These are phyloP conservation scores for Dryadomyces quercus-mongolicae DNA, from an alignment of 2,329 filamentous ascomycete species.

Conservation along the genomic window DNA sequence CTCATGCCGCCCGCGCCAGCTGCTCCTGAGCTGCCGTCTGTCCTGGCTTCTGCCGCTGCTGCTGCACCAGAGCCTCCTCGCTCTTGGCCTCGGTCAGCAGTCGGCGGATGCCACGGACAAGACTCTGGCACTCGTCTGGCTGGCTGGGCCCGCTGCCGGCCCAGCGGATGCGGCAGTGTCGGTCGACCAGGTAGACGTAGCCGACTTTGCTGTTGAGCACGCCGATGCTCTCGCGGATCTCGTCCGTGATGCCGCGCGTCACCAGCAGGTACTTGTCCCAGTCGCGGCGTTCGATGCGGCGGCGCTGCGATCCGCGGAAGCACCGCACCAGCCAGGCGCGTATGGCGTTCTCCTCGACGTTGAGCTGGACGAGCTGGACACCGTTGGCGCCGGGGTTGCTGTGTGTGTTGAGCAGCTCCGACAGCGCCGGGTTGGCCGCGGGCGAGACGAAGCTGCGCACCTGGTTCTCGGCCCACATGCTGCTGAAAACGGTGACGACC, in stretches of 20 bases:
- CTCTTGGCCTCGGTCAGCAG: slow-evolving; percentile 31
- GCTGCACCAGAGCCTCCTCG: neutral
- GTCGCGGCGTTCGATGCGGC: slow-evolving; percentile 34
- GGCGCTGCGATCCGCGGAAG: slow-evolving; percentile 42
- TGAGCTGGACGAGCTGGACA: slow-evolving; percentile 71
- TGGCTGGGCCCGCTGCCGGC: slow-evolving; percentile 66
- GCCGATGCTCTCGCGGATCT: slow-evolving; percentile 51
- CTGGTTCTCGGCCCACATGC: slow-evolving; percentile 77
- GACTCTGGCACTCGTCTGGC: slow-evolving; percentile 51
- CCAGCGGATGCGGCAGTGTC: slow-evolving; percentile 84
- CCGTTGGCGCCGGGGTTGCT: slow-evolving; percentile 20
- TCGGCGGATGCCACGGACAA: slow-evolving; percentile 52
- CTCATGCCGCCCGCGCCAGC: neutral
- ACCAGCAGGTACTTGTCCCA: slow-evolving; percentile 53
- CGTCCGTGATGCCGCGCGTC: slow-evolving; percentile 42
- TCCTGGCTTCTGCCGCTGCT: neutral
- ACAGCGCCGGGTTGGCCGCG: slow-evolving; percentile 57
- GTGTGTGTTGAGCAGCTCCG: slow-evolving; percentile 43
- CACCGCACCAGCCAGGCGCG: slow-evolving; percentile 46
- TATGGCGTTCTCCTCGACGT: slow-evolving; percentile 71
- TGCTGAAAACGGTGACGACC: slow-evolving; percentile 71
- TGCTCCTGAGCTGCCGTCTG: neutral
- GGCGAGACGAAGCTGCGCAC: slow-evolving; percentile 56
- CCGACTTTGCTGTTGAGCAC: slow-evolving; percentile 84
- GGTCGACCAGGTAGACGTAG: slow-evolving; percentile 85